phyloP scores from a whole-genome alignment of 345 rosid species.

The Aethionema arabicum region DNA sequence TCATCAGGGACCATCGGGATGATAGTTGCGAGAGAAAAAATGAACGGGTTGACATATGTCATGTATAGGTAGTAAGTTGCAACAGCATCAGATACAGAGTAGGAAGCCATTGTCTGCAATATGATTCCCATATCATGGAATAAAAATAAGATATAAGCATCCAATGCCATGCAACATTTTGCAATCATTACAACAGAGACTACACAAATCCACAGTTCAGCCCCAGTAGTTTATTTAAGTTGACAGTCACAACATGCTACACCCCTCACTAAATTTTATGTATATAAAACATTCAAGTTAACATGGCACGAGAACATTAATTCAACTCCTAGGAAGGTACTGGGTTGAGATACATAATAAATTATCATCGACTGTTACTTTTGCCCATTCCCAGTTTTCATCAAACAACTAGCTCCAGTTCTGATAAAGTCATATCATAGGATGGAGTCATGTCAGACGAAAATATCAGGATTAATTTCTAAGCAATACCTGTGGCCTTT shows the following conservation, averaged over 20 bases:
- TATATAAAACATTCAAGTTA: slow-evolving; percentile 18
- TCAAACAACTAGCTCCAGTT: slow-evolving; percentile 15
- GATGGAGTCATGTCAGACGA: neutral
- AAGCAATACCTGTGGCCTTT: slow-evolving; percentile 78
- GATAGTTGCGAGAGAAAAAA: slow-evolving; percentile 94
- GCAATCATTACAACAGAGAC: slow-evolving; percentile 22
- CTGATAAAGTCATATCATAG: neutral
- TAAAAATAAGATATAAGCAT: slow-evolving; percentile 28
- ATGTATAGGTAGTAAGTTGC: slow-evolving; percentile 91
- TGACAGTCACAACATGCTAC: slow-evolving; percentile 6
- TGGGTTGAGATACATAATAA: slow-evolving; percentile 16
- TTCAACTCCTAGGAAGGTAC: slow-evolving; percentile 8
- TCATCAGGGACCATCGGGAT: slow-evolving; percentile 99
- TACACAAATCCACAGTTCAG: slow-evolving; percentile 19
- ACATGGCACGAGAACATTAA: slow-evolving; percentile 2
- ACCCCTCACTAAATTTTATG: slow-evolving; percentile 8
- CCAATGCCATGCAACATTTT: slow-evolving; percentile 7
- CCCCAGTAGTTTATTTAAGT: slow-evolving; percentile 2
- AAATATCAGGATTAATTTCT: slow-evolving; percentile 24
- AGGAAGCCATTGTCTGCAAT: slow-evolving; percentile 96
- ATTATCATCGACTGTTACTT: slow-evolving; percentile 8
- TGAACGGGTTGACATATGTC: slow-evolving; percentile 98
- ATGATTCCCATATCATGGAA: slow-evolving; percentile 29
- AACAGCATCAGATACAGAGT: slow-evolving; percentile 99
- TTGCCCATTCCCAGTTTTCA: slow-evolving; percentile 16